Evolutionary conservation across 169 alveolate genomes (phyloP), one percentile per base, ranked within the genome.

Genomic region (Cryptosporidium andersoni): DNA sequence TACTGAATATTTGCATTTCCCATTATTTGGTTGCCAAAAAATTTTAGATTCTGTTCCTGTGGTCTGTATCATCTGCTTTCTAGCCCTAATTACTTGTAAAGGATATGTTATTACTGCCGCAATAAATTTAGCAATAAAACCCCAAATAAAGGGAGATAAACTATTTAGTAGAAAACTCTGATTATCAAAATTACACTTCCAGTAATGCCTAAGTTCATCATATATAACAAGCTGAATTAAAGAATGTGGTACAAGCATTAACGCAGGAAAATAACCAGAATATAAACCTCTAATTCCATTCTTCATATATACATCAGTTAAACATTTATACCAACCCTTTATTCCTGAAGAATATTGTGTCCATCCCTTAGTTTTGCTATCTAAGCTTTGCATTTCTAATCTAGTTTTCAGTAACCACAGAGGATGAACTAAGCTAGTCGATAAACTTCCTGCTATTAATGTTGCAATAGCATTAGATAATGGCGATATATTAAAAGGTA

Each of bases 401-500:
- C 85, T 74, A 34, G 85, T 47, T 39, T 74, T 74, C 6, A 74
- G 62, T 48, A 74, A 11, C 85, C 85, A 74, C 37, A 74, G 63
- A 5, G 85, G 85, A 48, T 74, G 85, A 11, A 74, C 85, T 7
- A 74, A 58, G 5, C 43, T 42, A 42, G 85, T 74, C n/a, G 85
- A 74, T 12, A 74, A 16, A 12, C 40, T 25, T 7, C 85, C 42
- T 0, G 85, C 85, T 45, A 74, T 74, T 3, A 74, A 16, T 56
- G 85, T 58, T 43, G 85, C 74, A 42, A 74, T 45, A 40, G 85
- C 40, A 74, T 74, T 74, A 2, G 85, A 43, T 7, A 48, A 34
- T 42, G 68, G 67, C 7, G 85, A 74, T 25, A 58, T 58, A 34
- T 60, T 60, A 9, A 6, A 5, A 2, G 8, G 6, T 16, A 11